phyloP scores from a whole-genome alignment of 305 asterid genomes.

The Fraxinus greggii region DNA sequence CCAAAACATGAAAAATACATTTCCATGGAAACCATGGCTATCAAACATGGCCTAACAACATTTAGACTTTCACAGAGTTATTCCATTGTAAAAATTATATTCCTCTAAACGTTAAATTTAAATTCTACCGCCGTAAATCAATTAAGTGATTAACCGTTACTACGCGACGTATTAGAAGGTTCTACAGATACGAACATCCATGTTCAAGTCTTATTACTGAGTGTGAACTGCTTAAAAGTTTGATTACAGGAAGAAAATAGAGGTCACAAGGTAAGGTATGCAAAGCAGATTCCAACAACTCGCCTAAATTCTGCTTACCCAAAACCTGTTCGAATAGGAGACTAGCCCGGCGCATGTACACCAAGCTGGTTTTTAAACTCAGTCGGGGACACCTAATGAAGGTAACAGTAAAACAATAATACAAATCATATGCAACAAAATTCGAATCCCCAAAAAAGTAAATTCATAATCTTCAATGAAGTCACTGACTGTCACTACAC shows the following conservation, averaged over 20 bases:
- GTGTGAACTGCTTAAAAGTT: too few relatives aligned
- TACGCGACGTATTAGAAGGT: too few relatives aligned
- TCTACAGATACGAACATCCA: too few relatives aligned
- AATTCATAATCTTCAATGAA: slow-evolving; percentile 10
- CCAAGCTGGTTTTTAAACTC: too few relatives aligned
- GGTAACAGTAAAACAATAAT: not conserved
- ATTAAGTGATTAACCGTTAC: not conserved
- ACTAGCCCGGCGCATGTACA: not conserved
- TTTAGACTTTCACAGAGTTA: not conserved
- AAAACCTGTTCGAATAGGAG: too few relatives aligned
- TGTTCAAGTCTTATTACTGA: too few relatives aligned
- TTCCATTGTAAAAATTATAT: not conserved
- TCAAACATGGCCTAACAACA: not conserved
- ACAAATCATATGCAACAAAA: not conserved
- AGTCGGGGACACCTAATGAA: not conserved
- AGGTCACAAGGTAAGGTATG: not conserved
- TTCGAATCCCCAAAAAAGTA: not conserved
- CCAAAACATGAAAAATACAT: too few relatives aligned
- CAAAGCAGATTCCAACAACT: not conserved
- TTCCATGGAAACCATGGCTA: too few relatives aligned
- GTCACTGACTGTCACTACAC: not conserved
- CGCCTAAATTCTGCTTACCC: too few relatives aligned
- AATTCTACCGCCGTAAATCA: not conserved
- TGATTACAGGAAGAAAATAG: too few relatives aligned
- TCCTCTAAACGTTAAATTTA: not conserved